Evolutionary conservation across 179 eudicot species (phyloP).

Genomic region (Kewa caespitosa): DNA sequence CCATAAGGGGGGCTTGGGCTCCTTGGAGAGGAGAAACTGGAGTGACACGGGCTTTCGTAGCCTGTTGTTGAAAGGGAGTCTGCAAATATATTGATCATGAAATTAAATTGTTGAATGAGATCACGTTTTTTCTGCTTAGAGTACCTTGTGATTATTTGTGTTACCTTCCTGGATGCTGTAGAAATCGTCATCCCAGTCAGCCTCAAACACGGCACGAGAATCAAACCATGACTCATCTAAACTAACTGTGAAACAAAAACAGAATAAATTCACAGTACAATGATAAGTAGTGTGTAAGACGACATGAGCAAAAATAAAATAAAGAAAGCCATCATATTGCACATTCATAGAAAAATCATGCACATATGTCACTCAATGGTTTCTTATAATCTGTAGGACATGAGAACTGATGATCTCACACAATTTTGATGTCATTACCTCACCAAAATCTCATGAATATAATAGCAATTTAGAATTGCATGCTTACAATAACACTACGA

Average conservation of each 20-base stretch:
- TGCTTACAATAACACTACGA: too few species aligned
- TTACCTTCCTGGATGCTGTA: constrained; percentile 81
- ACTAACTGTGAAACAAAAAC: constrained; percentile 34
- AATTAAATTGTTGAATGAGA: background rate
- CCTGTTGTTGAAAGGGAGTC: constrained; percentile 58
- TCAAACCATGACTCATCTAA: constrained; percentile 75
- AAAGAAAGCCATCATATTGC: background rate
- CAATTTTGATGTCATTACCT: constrained; percentile 1
- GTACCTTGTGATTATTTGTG: background rate
- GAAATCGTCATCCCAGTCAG: constrained; percentile 80
- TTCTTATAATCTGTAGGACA: background rate
- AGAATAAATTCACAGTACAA: background rate
- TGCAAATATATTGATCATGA: constrained; percentile 31
- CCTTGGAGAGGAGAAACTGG: constrained; percentile 58
- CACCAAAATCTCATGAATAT: background rate
- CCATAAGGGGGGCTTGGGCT: constrained; percentile 29
- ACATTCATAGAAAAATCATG: background rate
- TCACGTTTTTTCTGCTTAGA: background rate
- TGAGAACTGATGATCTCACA: background rate
- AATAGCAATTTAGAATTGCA: too few species aligned
- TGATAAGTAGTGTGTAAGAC: background rate
- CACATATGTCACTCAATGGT: background rate
- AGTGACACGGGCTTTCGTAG: constrained; percentile 37
- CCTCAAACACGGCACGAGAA: constrained; percentile 46
- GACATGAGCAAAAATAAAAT: background rate